Base-by-base conservation (phyloP, 2,329 filamentous ascomycete genomes). In the Biscogniauxia marginata region DNA sequence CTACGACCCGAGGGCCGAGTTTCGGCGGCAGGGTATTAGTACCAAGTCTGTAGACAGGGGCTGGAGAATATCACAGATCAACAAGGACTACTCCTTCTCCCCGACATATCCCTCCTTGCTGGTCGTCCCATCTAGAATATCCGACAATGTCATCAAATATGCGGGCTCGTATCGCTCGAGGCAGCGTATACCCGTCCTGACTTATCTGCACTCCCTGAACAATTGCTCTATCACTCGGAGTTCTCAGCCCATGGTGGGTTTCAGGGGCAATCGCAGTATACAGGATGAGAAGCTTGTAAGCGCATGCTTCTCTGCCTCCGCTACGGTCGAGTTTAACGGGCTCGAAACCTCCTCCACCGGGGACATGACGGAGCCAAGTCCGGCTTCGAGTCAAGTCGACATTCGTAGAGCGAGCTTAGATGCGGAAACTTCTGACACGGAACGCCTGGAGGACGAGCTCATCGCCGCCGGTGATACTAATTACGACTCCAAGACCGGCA, bases 81-180 rank as follows among this genome's bases (percentile, higher is more conserved):
- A 99, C 74, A 79, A 84, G 52, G 91, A 96, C 74, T 98, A 96
- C 71, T 79, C 78, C 62, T 98, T 97, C 69, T 96, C 93, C 51
- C 88, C 92, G 22, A 98, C 95, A 2, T 99, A 99, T 71, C 95
- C 95, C 11, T 85, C 87, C 3, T 71, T 96, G 48, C 80, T 99
- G 21, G 88, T 88, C 9, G 93, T 99, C 18, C 95, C 95, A 20
- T 86, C 88, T 21, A 85, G 84, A 56, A 96, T 99, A 64, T 98
- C 93, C n/a, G 95, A 99, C 74, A 97, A 95, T 68, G 92, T 93
- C 49, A 83, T 99, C 50, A 96, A 96, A 69, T 96, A 99, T 70
- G 95, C 93, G 22, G 89, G 87, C 57, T 84, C 87, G 60, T 98
- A 96, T 74, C 89, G 95, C 51, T 98, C 95, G 0, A 85, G 93